phyloP scores from a whole-genome alignment of 257 asterid species.

The Eucommia ulmoides region DNA sequence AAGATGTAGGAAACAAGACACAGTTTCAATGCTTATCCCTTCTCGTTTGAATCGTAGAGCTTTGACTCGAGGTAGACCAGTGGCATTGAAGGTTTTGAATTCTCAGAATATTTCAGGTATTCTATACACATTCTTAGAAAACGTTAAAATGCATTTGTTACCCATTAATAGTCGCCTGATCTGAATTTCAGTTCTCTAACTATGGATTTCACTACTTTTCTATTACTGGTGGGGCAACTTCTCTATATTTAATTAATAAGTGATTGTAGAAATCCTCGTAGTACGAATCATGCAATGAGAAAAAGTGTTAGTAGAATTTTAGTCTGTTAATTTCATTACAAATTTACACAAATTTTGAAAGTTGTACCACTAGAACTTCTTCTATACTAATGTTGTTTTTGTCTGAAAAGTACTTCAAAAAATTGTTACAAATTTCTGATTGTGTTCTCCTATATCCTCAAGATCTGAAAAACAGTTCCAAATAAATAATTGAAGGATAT shows the following conservation, averaged over 20 bases:
- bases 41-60: slow-evolving; percentile 19
- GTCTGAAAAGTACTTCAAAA: no score
- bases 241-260: not conserved
- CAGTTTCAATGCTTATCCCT: slow-evolving; percentile 19
- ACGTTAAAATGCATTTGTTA: not conserved
- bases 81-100: slow-evolving; percentile 40
- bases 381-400: no score
- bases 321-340: no score
- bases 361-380: no score
- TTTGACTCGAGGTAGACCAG: slow-evolving; percentile 11
- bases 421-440: no score
- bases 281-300: not conserved
- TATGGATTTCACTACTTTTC: no score
- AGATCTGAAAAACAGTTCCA: no score
- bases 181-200: no score
- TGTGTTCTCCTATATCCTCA: no score
- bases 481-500: no score
- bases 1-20: slow-evolving; percentile 15
- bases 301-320: not conserved
- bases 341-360: no score
- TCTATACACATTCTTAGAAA: not conserved
- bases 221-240: no score
- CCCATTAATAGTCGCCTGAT: not conserved
- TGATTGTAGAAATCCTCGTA: not conserved
- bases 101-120: slow-evolving; percentile 57